phyloP scores from a whole-genome alignment of 177 flowering plant species.

The Telopea speciosissima region DNA sequence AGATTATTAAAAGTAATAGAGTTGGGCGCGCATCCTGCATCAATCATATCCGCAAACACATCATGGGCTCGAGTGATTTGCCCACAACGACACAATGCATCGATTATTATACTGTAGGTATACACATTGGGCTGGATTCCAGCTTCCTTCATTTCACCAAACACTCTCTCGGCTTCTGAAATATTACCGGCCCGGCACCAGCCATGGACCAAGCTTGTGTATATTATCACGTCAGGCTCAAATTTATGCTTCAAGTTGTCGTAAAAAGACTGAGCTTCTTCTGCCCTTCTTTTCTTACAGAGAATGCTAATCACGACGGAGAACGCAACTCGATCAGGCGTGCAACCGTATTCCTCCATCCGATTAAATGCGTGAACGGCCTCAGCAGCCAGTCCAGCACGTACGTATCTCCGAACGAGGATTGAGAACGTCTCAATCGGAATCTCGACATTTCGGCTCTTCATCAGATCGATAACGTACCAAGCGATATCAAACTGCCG shows the following conservation, averaged over 20 bases:
- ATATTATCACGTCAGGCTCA: slow-evolving; percentile 67
- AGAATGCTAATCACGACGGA: slow-evolving; percentile 49
- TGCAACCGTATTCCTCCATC: slow-evolving; percentile 81
- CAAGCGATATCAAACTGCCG: slow-evolving; percentile 71
- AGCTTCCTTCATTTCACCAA: slow-evolving; percentile 65
- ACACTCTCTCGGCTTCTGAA: slow-evolving; percentile 70
- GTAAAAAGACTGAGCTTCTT: slow-evolving; percentile 77
- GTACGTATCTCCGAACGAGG: slow-evolving; percentile 65
- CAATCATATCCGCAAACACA: slow-evolving; percentile 83
- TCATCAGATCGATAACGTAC: slow-evolving; percentile 67
- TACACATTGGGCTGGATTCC: slow-evolving; percentile 79
- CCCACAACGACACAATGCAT: slow-evolving; percentile 75
- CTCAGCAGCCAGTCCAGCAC: slow-evolving; percentile 81
- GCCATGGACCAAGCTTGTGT: slow-evolving; percentile 74
- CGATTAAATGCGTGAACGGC: slow-evolving; percentile 79
- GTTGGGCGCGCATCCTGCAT: slow-evolving; percentile 64
- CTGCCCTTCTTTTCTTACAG: slow-evolving; percentile 62
- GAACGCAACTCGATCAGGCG: slow-evolving; percentile 56
- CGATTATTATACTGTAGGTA: slow-evolving; percentile 74
- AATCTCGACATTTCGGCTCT: slow-evolving; percentile 31
- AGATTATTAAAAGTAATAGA: slow-evolving; percentile 70
- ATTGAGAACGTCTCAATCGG: slow-evolving; percentile 47
- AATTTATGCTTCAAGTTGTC: slow-evolving; percentile 60
- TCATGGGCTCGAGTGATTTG: slow-evolving; percentile 79
- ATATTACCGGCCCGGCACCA: slow-evolving; percentile 84